Base-by-base conservation (phyloP, 345 rosid genomes). In the Anastatica hierochuntica region DNA sequence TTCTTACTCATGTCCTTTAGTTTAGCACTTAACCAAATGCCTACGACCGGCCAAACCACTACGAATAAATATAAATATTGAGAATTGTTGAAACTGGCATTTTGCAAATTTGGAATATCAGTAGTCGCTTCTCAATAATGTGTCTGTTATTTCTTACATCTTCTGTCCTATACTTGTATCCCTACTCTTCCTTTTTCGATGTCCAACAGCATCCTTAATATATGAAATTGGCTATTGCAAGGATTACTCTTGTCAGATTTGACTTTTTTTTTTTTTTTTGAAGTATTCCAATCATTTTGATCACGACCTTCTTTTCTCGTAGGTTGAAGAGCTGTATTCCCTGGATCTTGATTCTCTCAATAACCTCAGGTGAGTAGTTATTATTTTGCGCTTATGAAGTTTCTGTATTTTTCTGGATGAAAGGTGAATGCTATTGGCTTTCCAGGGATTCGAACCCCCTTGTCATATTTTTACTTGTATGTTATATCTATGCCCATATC, bases 251-350 rank as follows among this genome's bases (percentile, higher is more conserved):
- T 2, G 1, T 64, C 45, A 14, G 34, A 10, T 27, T 44, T 6
- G 8, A 29, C 23, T 38, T 44, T 10, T 1, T 46, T 47, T 19
- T 18, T 49, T 15, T 13, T 11, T 13, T n/a, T n/a, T n/a, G n/a
- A n/a, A n/a, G n/a, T n/a, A n/a, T n/a, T n/a, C n/a, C n/a, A n/a
- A n/a, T n/a, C n/a, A n/a, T n/a, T n/a, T n/a, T n/a, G n/a, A n/a
- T n/a, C n/a, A n/a, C n/a, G n/a, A n/a, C n/a, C n/a, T n/a, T n/a
- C n/a, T 20, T 4, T 43, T 45, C 53, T 36, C 12, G 30, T 82
- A 92, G 98, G 98, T 92, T 59, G 98, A 92, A 66, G 97, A 92
- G 58, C 53, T 88, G 78, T 92, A 92, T 60, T 88, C 96, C 11
- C 69, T 92, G 79, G 96, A 92, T 69, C 72, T 79, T 61, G 95